Percentiles rank a stretch among this genome's conserved stretches.
Evolutionary conservation across 2,329 filamentous ascomycete species (phyloP).

Genomic region (Xylogone sp.): DNA sequence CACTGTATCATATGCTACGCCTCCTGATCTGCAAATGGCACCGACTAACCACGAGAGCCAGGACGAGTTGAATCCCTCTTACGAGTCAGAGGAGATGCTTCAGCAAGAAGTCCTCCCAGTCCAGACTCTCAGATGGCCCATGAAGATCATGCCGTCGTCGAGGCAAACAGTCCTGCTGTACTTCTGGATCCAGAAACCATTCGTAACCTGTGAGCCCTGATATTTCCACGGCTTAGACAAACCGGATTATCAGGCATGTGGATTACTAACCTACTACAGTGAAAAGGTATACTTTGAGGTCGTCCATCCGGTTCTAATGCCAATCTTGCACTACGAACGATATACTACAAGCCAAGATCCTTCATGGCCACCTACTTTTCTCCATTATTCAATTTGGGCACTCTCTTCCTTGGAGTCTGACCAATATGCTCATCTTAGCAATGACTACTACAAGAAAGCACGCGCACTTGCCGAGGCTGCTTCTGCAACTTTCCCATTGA

Average conservation of each 20-base stretch:
- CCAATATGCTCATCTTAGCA: slow-evolving; percentile 71
- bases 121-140: background rate
- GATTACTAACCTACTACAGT: slow-evolving; percentile 35
- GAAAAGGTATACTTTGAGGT: slow-evolving; percentile 86
- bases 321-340: slow-evolving; percentile 81
- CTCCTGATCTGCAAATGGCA: background rate
- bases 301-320: slow-evolving; percentile 67
- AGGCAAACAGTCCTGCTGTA: background rate
- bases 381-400: slow-evolving; percentile 94
- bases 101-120: background rate
- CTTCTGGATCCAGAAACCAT: background rate
- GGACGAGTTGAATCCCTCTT: background rate
- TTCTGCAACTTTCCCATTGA: background rate
- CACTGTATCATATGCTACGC: background rate
- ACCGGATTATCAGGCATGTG: no score
- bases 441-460: slow-evolving; percentile 81
- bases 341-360: slow-evolving; percentile 84
- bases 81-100: background rate
- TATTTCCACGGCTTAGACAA: no score
- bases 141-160: background rate
- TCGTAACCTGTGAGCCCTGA: slow-evolving; percentile 6
- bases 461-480: slow-evolving; percentile 77
- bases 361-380: slow-evolving; percentile 77
- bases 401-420: slow-evolving; percentile 76
- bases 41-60: background rate